Evolutionary conservation across 2,329 filamentous ascomycete genomes (phyloP).

Genomic region (Diaporthe vaccinii): DNA sequence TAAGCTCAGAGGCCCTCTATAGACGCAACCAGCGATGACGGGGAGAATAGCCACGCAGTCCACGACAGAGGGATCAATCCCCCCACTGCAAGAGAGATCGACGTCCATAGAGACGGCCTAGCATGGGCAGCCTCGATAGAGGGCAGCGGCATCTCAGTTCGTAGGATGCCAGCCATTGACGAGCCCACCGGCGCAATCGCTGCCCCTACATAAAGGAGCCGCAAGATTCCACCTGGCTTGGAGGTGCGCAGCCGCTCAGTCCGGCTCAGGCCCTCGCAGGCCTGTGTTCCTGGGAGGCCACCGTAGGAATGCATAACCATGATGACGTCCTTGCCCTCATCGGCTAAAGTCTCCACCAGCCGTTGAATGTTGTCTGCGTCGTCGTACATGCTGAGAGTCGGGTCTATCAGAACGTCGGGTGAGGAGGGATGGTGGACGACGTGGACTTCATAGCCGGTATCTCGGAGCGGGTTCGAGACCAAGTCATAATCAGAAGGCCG

Average conservation of each 20-base stretch:
- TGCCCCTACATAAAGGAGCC: background rate
- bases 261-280: constrained; percentile 9
- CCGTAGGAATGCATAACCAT: background rate
- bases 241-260: background rate
- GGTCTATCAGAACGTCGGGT: background rate
- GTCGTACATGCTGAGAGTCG: background rate
- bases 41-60: background rate
- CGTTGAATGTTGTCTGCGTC: background rate
- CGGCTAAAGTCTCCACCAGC: background rate
- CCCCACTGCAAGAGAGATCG: background rate
- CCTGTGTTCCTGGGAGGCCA: background rate
- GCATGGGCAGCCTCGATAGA: background rate
- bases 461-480: background rate
- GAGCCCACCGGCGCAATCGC: background rate
- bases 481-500: constrained; percentile 10
- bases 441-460: background rate
- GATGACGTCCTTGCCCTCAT: background rate
- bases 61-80: background rate
- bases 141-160: background rate
- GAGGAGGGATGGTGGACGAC: background rate
- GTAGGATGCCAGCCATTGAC: background rate
- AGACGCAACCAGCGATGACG: background rate
- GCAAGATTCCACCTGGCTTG: background rate
- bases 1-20: constrained; percentile 13
- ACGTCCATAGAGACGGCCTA: background rate